A percentile compares a stretch with the other conserved stretches of the same genome.
Conservation (phyloP, 306 rosid genomes). For the Trifolium fragiferum region DNA sequence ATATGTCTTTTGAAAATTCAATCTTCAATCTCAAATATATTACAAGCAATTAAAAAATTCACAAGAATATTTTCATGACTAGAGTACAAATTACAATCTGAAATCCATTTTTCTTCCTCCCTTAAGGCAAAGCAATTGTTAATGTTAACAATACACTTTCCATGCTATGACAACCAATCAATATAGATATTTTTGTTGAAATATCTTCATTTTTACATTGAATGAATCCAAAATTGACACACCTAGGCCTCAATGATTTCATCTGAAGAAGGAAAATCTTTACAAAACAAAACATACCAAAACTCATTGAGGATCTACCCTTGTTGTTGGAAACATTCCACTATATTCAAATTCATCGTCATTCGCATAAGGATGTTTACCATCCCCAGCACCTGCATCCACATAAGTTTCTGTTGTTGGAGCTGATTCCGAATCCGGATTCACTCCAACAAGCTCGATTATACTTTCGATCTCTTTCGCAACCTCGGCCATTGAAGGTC, state of each 20-base stretch:
- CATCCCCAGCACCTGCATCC: constrained; percentile 19
- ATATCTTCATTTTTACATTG: constrained; percentile 11
- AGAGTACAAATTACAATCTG: constrained; percentile 3
- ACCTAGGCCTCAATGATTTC: constrained; percentile 18
- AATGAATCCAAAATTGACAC: constrained; percentile 36
- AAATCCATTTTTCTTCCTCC: constrained; percentile 20
- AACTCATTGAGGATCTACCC: constrained; percentile 52
- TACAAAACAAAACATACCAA: constrained; percentile 12
- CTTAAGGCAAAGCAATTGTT: constrained; percentile 18
- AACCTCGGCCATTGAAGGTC: constrained; percentile 78
- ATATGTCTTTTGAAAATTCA: constrained; percentile 6
- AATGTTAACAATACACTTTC: constrained; percentile 20
- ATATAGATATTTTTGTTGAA: constrained; percentile 2
- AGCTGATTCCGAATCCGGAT: constrained; percentile 56
- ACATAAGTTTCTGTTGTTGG: constrained; percentile 54
- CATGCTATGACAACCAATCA: constrained; percentile 35
- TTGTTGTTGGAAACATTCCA: constrained; percentile 50
- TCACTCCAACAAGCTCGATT: constrained; percentile 58
- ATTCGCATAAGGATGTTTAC: constrained; percentile 47
- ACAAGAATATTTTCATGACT: constrained; percentile 39
- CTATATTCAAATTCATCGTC: constrained; percentile 49
- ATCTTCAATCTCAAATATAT: constrained; percentile 33
- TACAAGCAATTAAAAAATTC: constrained; percentile 36
- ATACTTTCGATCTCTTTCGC: constrained; percentile 74
- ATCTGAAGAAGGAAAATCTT: constrained; percentile 14